These are phyloP conservation scores for Fraxinus velutina DNA, from an alignment of 305 asterid species.

Conservation along the genomic window DNA sequence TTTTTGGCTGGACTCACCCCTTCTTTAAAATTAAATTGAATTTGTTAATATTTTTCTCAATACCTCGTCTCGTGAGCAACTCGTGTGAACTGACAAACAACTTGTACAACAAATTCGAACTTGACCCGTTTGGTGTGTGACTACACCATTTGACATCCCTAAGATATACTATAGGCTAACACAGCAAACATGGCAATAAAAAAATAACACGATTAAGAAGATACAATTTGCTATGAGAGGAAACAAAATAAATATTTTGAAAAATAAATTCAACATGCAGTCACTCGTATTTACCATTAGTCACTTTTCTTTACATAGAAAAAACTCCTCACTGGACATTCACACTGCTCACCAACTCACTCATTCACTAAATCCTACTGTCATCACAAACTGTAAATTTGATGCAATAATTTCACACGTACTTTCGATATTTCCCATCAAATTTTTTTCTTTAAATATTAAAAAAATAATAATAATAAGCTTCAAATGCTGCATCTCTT, in stretches of 20 bases:
- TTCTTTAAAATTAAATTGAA: neutral
- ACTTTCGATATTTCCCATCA: neutral
- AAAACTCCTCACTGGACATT: neutral
- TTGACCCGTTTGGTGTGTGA: neutral
- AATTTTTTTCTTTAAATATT: neutral
- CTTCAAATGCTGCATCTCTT: conserved; percentile 36
- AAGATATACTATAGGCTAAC: neutral
- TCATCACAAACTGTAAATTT: neutral
- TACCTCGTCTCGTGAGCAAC: neutral
- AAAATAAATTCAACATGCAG: neutral
- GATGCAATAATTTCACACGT: neutral
- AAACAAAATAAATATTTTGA: neutral
- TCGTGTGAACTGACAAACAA: neutral
- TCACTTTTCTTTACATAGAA: neutral
- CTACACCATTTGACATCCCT: neutral
- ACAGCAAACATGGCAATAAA: neutral
- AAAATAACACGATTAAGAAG: neutral
- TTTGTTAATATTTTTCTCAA: no score
- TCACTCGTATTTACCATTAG: neutral
- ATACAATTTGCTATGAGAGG: neutral
- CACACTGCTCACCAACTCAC: neutral
- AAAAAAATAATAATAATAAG: neutral
- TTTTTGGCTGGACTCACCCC: neutral
- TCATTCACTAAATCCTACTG: neutral
- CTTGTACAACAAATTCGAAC: neutral